Base-by-base conservation (phyloP, 805 yeast genomes). In the Limtongozyma cylindracea region DNA sequence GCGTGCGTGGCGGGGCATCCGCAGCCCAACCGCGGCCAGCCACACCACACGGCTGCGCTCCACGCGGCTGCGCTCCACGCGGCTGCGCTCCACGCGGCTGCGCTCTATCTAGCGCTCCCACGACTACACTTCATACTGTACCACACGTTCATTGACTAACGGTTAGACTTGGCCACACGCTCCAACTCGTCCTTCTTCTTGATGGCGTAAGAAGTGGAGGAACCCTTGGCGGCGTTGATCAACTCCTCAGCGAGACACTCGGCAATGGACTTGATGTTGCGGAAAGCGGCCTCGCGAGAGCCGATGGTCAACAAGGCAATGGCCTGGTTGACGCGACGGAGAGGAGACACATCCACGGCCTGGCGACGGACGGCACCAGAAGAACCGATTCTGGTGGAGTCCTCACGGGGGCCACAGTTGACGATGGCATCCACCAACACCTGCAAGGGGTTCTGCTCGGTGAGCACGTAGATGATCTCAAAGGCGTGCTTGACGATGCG, bases 111-210 rank as follows among this genome's bases (percentile, higher is more conserved):
- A n/a, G n/a, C n/a, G n/a, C n/a, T n/a, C n/a, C n/a, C n/a, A n/a
- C n/a, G n/a, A n/a, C n/a, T n/a, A n/a, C n/a, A n/a, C n/a, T n/a
- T n/a, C n/a, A n/a, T n/a, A n/a, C n/a, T n/a, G n/a, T n/a, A n/a
- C n/a, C n/a, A n/a, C n/a, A 64, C 35, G 16, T 49, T 48, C 8
- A 13, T 13, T 5, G 6, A 13, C 15, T 88, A 88, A 80, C 99
- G 98, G 93, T 88, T 88, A 57, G 98, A 84, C 67, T 88, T 88
- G 56, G 99, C 99, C 61, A 88, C 99, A 76, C 99, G 92, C 73
- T 88, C 99, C 59, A 88, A 76, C 72, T 88, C 99, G 61, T 88
- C 99, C 92, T 88, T 88, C 98, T 88, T 88, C 91, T 88, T 88
- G 68, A 88, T 91, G 47, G 98, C 98, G 59, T 82, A 91, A 51